Base-by-base conservation (phyloP, 805 yeast species). In the Saturnispora mendoncae region DNA sequence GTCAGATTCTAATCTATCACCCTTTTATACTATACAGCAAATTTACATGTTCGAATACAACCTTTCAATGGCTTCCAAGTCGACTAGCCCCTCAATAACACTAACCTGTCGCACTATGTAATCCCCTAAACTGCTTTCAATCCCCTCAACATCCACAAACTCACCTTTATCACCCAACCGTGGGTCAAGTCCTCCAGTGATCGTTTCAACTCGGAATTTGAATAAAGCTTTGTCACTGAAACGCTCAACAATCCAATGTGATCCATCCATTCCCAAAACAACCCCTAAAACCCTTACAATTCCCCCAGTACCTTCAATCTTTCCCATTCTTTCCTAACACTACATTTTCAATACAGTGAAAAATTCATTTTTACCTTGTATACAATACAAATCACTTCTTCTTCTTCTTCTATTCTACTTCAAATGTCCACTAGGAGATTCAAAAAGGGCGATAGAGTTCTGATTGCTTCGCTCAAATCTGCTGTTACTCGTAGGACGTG, bases 1-100 rank as follows among this genome's bases (percentile, higher is more conserved):
- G 68, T 68, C 56, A 67, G 60, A 61, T 65, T 71, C 56, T 67
- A 69, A 66, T 51, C 55, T 12, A 9, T 24, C 8, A 12, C 31
- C 8, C 10, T 15, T 25, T 21, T 28, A 18, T n/a, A 29, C 25
- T 19, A 33, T 33, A 19, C 10, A 19, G 17, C 33, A 26, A 15
- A 25, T 29, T 9, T n/a, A 33, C 20, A n/a, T 9, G 23, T 25
- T 21, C 13, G 37, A 15, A 28, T 26, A 19, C 24, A 36, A 4
- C 15, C 8, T 18, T 28, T 28, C 18, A 9, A 36, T 25, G 12
- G 33, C 30, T 13, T 23, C 26, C 17, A 38, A 12, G 18, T 38
- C 41, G 8, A 38, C 18, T 4, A 7, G 18, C 14, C 33, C 41
- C 12, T 38, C 41, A 15, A 39, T 24, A 19, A 15, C n/a, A 9